Conservation (phyloP, 2,329 filamentous ascomycete species). For the Colletotrichum endophyticum region DNA sequence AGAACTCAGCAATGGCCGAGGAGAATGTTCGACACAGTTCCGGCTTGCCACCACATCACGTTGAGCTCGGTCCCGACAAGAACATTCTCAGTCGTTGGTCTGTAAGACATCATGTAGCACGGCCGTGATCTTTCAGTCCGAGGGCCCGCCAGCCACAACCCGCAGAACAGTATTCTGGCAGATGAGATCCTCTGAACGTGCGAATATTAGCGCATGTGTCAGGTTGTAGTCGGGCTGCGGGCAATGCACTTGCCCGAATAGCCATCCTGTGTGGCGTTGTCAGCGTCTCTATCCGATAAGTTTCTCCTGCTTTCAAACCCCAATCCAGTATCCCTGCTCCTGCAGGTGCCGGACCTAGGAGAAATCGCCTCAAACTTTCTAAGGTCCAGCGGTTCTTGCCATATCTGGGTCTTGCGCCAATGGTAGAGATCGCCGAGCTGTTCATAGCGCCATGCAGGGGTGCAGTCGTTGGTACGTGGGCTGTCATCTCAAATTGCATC, state of each 20-base stretch:
- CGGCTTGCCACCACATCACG: background rate
- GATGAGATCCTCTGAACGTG: background rate
- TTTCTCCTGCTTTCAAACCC: background rate
- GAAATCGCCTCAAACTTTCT: background rate
- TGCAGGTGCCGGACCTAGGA: background rate
- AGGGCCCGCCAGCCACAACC: background rate
- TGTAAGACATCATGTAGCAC: constrained; percentile 10
- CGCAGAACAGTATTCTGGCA: background rate
- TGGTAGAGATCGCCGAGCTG: background rate
- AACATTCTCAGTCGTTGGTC: background rate
- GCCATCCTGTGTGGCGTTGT: constrained; percentile 1
- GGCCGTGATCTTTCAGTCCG: background rate
- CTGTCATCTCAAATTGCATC: background rate
- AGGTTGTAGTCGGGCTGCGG: background rate
- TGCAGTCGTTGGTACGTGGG: background rate
- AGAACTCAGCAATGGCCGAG: background rate
- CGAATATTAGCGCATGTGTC: background rate
- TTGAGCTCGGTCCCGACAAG: background rate
- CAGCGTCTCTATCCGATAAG: background rate
- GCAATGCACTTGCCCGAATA: background rate
- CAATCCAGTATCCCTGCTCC: background rate
- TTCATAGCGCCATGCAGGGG: constrained; percentile 5
- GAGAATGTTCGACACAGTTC: background rate
- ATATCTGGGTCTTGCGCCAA: background rate
- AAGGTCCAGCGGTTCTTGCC: background rate